These are phyloP conservation scores for Ceratocystis colombiana DNA, from an alignment of 2,329 filamentous ascomycete species.

Conservation along the genomic window DNA sequence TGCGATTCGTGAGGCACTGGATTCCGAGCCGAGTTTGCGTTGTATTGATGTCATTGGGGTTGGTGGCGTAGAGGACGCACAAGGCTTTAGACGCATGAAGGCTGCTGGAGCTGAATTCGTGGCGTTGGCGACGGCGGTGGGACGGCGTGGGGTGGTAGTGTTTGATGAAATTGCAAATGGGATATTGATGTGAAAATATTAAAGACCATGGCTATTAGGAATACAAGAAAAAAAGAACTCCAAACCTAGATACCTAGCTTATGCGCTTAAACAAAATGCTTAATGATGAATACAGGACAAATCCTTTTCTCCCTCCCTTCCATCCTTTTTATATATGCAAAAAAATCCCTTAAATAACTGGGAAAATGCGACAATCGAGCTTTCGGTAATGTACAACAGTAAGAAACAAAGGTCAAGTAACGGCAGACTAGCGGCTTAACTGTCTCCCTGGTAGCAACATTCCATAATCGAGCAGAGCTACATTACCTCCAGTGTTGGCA, in stretches of 20 bases:
- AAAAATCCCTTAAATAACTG: no score
- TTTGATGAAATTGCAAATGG: conserved; percentile 48
- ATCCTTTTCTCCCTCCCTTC: no score
- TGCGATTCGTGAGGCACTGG: conserved; percentile 53
- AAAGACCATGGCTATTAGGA: background rate
- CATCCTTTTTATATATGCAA: no score
- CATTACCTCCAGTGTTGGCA: background rate
- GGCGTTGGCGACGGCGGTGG: conserved; percentile 59
- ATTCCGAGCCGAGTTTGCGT: conserved; percentile 38
- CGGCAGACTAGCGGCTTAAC: background rate
- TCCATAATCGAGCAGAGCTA: background rate
- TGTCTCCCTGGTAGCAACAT: background rate
- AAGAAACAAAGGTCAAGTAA: background rate
- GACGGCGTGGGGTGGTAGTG: conserved; percentile 49
- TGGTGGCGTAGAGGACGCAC: conserved; percentile 57
- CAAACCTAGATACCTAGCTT: background rate
- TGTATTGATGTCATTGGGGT: conserved; percentile 59
- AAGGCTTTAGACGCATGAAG: conserved; percentile 55
- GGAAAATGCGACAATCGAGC: background rate
- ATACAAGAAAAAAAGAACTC: background rate
- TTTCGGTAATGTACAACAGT: background rate
- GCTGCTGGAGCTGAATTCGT: conserved; percentile 56
- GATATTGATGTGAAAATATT: conserved; percentile 17
- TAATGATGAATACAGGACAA: no score
- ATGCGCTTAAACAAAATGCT: no score